A percentile compares a stretch with the other conserved stretches of the same genome.
Evolutionary conservation across 164 flowering plant genomes (phyloP).

Genomic region (Euptelea pleiosperma): DNA sequence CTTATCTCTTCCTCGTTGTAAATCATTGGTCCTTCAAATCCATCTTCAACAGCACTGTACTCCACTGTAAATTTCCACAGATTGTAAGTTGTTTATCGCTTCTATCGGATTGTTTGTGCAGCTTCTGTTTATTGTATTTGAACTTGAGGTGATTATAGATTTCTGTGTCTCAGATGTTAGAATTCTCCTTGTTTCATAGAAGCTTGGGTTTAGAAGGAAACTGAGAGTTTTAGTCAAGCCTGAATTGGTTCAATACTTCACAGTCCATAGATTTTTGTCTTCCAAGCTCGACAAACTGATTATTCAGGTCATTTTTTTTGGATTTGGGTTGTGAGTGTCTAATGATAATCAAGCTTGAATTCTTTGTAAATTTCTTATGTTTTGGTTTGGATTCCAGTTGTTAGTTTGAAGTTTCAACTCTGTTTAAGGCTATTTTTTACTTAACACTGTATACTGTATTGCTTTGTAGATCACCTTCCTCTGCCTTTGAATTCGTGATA

Average conservation of each 20-base stretch:
- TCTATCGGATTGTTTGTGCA: neutral
- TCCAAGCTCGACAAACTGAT: neutral
- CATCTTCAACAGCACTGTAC: no score
- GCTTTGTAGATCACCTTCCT: constrained; percentile 16
- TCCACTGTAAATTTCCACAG: constrained; percentile 7
- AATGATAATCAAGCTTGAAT: no score
- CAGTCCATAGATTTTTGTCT: neutral
- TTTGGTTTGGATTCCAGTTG: constrained; percentile 2
- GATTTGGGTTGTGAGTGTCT: no score
- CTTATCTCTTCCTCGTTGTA: no score
- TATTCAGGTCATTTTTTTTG: neutral
- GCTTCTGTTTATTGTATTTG: neutral
- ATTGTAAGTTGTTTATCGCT: no score
- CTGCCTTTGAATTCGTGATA: constrained; percentile 17
- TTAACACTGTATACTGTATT: neutral
- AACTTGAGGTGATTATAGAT: neutral
- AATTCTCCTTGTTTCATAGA: neutral
- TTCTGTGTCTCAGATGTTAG: neutral
- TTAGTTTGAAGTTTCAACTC: neutral
- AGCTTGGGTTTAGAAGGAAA: constrained; percentile 7
- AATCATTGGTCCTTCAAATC: neutral
- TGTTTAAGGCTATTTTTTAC: neutral
- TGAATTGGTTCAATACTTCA: neutral
- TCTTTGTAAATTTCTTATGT: constrained; percentile 7
- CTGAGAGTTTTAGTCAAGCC: neutral